Base-by-base conservation (phyloP, 805 yeast species). In the Wickerhamomyces silvicola region DNA sequence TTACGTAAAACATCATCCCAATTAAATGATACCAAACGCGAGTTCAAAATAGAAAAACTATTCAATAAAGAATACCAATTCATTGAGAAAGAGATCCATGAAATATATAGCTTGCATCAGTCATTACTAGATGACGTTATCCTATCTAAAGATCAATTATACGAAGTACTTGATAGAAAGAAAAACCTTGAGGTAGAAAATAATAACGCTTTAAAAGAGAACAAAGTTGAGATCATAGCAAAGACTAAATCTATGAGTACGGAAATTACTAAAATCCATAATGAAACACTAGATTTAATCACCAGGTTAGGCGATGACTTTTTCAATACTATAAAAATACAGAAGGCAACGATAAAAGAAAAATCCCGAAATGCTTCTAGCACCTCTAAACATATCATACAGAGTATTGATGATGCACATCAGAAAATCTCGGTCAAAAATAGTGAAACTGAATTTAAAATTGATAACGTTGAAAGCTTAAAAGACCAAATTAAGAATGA, bases 11-110 rank as follows among this genome's bases (percentile, higher is more conserved):
- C n/a, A n/a, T n/a, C n/a, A n/a, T n/a, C n/a, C n/a, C n/a, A 36
- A 6, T 30, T 47, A 4, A 24, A 35, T 10, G 9, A 24, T 6
- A 24, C 35, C 1, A 40, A 38, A 12, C 34, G 40, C 10, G 45
- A 45, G 3, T 29, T 46, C 3, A 26, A 39, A 7, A 19, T 40
- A 19, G 51, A 50, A 25, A 32, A 28, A 15, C 18, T 43, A 6
- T 30, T 46, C 1, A 41, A 35, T 13, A n/a, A 30, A 17, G 42
- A 48, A 17, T 43, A 37, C 17, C 14, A 45, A 32, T 31, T 38
- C 3, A 44, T 54, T 4, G 52, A 50, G 20, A 28, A 21, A 1
- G 44, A 51, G 24, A 23, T 52, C 6, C 28, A 37, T 8, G 28
- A 35, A 9, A 22, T 46, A 3, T 51, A 52, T 15, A 9, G 13